Evolutionary conservation across 2,329 filamentous ascomycete genomes (phyloP).

Genomic region (Coniochaeta hoffmannii): DNA sequence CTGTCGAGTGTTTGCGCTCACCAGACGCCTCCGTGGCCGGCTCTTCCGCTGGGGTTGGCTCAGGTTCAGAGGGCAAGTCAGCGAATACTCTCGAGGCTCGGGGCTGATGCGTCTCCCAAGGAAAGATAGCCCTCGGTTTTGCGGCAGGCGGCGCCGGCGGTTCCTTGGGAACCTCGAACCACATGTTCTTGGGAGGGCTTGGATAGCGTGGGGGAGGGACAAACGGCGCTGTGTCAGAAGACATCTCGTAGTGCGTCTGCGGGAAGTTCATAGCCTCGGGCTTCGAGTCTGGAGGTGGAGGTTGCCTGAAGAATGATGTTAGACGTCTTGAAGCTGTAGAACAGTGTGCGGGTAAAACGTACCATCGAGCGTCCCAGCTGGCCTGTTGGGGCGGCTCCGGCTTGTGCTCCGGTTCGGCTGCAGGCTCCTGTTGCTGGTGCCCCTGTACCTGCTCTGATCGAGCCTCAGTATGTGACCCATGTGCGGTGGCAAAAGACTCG

Average conservation of each 20-base stretch:
- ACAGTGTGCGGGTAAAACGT: slow-evolving; percentile 17
- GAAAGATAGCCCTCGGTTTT: slow-evolving; percentile 68
- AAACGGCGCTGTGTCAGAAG: slow-evolving; percentile 65
- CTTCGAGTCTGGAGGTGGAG: slow-evolving; percentile 58
- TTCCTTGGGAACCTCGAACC: slow-evolving; percentile 70
- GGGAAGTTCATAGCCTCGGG: slow-evolving; percentile 86
- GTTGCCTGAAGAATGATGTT: slow-evolving; percentile 38
- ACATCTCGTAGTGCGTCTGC: slow-evolving; percentile 74
- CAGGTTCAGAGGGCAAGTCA: slow-evolving; percentile 37
- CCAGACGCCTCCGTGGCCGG: slow-evolving; percentile 17
- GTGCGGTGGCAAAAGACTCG: slow-evolving; percentile 27
- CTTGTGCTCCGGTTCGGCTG: slow-evolving; percentile 25
- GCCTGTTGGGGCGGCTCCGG: slow-evolving; percentile 24
- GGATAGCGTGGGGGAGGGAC: slow-evolving; percentile 71
- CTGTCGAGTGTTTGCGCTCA: slow-evolving; percentile 14
- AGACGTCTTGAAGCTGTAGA: slow-evolving; percentile 10
- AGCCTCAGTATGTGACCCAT: slow-evolving; percentile 43
- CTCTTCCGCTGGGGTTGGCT: slow-evolving; percentile 16
- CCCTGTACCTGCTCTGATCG: slow-evolving; percentile 29
- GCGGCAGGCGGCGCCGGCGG: slow-evolving; percentile 45
- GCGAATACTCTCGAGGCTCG: slow-evolving; percentile 59
- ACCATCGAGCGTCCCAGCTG: slow-evolving; percentile 50
- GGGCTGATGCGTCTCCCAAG: slow-evolving; percentile 72
- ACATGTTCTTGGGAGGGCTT: slow-evolving; percentile 80
- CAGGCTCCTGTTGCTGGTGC: slow-evolving; percentile 22